Conservation (phyloP, 129 eudicot species). For the Silybum marianum region DNA sequence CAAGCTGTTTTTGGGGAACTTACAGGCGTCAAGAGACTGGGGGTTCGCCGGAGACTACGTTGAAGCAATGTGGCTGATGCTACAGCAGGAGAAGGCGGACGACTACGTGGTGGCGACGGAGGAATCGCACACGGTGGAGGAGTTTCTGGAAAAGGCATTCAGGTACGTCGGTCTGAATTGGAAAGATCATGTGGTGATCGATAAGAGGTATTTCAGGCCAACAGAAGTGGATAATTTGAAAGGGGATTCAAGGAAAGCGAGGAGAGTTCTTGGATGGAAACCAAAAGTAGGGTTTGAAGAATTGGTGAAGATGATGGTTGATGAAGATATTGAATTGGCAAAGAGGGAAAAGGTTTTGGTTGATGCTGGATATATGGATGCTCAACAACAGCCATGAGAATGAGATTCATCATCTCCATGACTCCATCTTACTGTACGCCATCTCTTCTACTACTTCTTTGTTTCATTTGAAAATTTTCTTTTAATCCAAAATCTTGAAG, state of each 20-base stretch:
- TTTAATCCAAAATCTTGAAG: not conserved
- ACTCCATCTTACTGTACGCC: not conserved
- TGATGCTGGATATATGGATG: constrained; percentile 97
- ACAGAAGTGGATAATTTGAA: constrained; percentile 19
- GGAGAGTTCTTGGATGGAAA: constrained; percentile 82
- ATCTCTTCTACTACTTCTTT: not conserved
- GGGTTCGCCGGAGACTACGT: constrained; percentile 98
- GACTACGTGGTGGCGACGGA: constrained; percentile 98
- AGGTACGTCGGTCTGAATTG: constrained; percentile 49
- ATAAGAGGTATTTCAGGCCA: not conserved
- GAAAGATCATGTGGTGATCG: not conserved
- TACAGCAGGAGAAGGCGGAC: constrained; percentile 83
- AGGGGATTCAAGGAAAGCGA: constrained; percentile 59
- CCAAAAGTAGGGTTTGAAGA: constrained; percentile 94
- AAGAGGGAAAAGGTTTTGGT: constrained; percentile 95
- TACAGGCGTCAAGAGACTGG: constrained; percentile 97
- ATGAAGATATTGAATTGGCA: constrained; percentile 92
- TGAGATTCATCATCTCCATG: constrained; percentile 8
- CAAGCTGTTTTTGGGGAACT: constrained; percentile 36
- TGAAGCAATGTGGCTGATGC: constrained; percentile 92
- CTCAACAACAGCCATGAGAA: constrained; percentile 88
- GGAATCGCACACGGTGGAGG: constrained; percentile 96
- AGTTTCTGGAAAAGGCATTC: constrained; percentile 75
- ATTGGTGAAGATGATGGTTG: constrained; percentile 99
- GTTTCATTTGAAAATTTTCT: not conserved